Evolutionary conservation across 148 eudicot species (phyloP), one percentile per base, ranked within the genome.

Genomic region (Cornus kousa): DNA sequence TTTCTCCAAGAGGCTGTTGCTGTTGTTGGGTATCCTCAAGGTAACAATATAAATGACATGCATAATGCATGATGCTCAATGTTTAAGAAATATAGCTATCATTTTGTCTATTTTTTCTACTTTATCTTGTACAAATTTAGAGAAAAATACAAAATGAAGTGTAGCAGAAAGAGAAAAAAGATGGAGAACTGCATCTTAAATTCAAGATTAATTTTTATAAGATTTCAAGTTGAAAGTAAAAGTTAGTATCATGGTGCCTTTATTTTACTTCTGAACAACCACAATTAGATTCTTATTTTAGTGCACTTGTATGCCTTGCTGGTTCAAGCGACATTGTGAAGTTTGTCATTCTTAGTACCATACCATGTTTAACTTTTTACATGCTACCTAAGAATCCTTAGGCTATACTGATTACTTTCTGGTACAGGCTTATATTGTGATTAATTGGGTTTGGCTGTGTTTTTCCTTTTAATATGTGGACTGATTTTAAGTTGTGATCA

Each of bases 21-120:
- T 68, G 99, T 96, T 76, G 99, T 93, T 66, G 99, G 99, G 77
- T 96, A 93, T 87, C 97, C 97, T 57, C 98, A 95, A 93, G 98
- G 98, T 94, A 84, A 81, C 71, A 70, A 13, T 48, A 78, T 28
- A 23, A 5, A 19, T 0, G 19, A 68, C 46, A 9, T 24, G 31
- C 0, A 40, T 43, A 19, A 8, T 17, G 43, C 48, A 43, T 43
- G 9, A 43, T 6, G 48, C 48, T 43, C 10, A 43, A 43, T 43
- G 48, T 3, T 11, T 53, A 14, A 53, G 59, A 13, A 12, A 53
- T 53, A 12, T 11, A 13, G 16, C 16, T 53, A 13, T 11, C 19
- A 53, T 53, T 53, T 53, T 53, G 59, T 53, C 59, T 53, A 53
- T 4, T 53, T 53, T 19, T 37, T 17, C 13, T 39, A 33, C 17